Percentiles rank a stretch among this genome's conserved stretches.
These are phyloP conservation scores for Suillus placidus DNA, from an alignment of 768 basidiomycete species.

Conservation along the genomic window DNA sequence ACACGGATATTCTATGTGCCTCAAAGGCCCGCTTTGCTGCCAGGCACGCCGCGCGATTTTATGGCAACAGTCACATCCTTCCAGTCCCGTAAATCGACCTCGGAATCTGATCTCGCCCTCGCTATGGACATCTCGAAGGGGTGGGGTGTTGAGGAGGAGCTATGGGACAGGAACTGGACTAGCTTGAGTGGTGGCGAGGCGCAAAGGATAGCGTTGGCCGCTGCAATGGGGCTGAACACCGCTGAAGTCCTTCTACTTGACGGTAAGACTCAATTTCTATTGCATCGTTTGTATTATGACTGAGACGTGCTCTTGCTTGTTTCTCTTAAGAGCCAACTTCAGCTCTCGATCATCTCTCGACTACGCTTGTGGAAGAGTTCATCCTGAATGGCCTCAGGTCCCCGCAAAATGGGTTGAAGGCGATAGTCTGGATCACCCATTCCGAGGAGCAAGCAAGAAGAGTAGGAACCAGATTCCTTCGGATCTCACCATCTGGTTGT, in stretches of 20 bases:
- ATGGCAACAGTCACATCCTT: conserved; percentile 59
- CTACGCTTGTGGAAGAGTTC: conserved; percentile 64
- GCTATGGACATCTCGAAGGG: conserved; percentile 56
- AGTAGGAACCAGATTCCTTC: conserved; percentile 70
- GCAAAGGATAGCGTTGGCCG: conserved; percentile 80
- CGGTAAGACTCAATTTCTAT: conserved; percentile 48
- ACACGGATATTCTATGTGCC: conserved; percentile 85
- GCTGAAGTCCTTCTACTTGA: conserved; percentile 82
- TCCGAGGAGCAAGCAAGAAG: conserved; percentile 78
- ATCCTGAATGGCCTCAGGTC: conserved; percentile 55
- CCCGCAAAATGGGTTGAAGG: conserved; percentile 56
- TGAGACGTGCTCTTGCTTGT: background rate
- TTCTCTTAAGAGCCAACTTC: conserved; percentile 77
- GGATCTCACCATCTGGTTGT: conserved; percentile 47
- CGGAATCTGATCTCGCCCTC: conserved; percentile 31
- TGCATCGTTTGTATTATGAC: background rate
- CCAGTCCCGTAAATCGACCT: conserved; percentile 40
- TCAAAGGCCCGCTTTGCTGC: conserved; percentile 84
- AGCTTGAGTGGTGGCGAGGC: conserved; percentile 85
- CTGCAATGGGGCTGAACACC: conserved; percentile 69
- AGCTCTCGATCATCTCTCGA: conserved; percentile 75
- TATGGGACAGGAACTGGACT: conserved; percentile 83
- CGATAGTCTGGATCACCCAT: conserved; percentile 88
- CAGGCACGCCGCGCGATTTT: conserved; percentile 79
- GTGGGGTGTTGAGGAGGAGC: conserved; percentile 68